A percentile compares a stretch with the other conserved stretches of the same genome.
These are phyloP conservation scores for Ampelocalamus luodianensis DNA, from an alignment of 176 grass and related monocot genomes.

Conservation along the genomic window DNA sequence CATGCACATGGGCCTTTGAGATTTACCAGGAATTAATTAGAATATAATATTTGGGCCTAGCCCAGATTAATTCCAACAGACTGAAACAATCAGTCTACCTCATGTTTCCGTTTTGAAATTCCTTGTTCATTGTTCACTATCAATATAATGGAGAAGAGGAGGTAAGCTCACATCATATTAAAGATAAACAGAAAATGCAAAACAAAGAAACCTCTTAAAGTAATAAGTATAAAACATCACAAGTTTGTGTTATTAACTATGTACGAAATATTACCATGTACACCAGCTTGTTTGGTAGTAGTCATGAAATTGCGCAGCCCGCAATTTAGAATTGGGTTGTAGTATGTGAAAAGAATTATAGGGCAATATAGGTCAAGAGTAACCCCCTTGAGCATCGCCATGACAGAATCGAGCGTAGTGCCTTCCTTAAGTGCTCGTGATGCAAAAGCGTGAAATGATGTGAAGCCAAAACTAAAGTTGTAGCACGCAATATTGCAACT, in stretches of 20 bases:
- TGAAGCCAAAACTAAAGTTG: background rate
- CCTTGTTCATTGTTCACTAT: background rate
- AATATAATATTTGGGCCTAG: too few relatives aligned
- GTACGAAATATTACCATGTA: conserved; percentile 61
- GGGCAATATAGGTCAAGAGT: conserved; percentile 79
- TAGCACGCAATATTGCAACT: background rate
- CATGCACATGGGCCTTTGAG: too few relatives aligned
- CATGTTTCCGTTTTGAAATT: background rate
- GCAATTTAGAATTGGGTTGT: conserved; percentile 83
- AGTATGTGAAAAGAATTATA: conserved; percentile 91
- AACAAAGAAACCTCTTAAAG: too few relatives aligned
- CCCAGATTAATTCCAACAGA: too few relatives aligned
- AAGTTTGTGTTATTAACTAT: too few relatives aligned
- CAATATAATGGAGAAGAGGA: background rate
- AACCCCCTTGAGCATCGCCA: conserved; percentile 78
- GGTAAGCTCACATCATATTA: too few relatives aligned
- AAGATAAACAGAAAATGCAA: too few relatives aligned
- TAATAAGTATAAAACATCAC: too few relatives aligned
- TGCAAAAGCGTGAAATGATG: conserved; percentile 69
- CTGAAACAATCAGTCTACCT: too few relatives aligned
- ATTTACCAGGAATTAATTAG: too few relatives aligned
- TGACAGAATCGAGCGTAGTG: conserved; percentile 64
- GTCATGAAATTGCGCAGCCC: conserved; percentile 79
- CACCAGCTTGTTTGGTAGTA: conserved; percentile 59
- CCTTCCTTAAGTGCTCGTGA: conserved; percentile 77